phyloP scores from a whole-genome alignment of 2,329 filamentous ascomycete species.

The Lachnellula hyalina region DNA sequence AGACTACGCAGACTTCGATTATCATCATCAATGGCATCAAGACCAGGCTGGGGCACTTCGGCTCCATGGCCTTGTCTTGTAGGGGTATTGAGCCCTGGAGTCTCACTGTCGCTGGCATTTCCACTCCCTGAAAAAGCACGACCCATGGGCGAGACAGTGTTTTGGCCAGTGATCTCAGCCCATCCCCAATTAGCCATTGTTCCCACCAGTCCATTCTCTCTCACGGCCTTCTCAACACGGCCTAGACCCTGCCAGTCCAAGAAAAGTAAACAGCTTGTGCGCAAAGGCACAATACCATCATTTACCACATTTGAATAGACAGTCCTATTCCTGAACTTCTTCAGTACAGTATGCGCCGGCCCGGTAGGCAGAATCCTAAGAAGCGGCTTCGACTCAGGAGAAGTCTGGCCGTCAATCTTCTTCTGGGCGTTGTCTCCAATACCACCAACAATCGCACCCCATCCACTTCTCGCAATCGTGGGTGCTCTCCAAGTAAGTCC shows the following conservation, averaged over 20 bases:
- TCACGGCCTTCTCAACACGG: slow-evolving; percentile 86
- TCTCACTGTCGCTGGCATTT: slow-evolving; percentile 21
- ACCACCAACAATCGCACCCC: slow-evolving; percentile 81
- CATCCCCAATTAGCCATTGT: slow-evolving; percentile 92
- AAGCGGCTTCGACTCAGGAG: slow-evolving; percentile 82
- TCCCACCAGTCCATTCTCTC: slow-evolving; percentile 87
- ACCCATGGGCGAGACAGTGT: slow-evolving; percentile 31
- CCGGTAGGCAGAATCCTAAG: slow-evolving; percentile 86
- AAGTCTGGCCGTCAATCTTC: slow-evolving; percentile 51
- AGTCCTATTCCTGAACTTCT: slow-evolving; percentile 84
- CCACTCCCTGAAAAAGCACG: slow-evolving; percentile 18
- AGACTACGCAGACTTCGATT: slow-evolving; percentile 49
- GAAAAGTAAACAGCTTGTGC: slow-evolving; percentile 94
- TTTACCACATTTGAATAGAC: slow-evolving; percentile 97
- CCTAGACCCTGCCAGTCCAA: slow-evolving; percentile 93
- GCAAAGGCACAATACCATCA: slow-evolving; percentile 89
- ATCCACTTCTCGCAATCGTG: slow-evolving; percentile 76
- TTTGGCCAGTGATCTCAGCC: slow-evolving; percentile 81
- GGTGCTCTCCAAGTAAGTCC: slow-evolving; percentile 92
- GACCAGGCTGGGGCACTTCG: slow-evolving; percentile 66
- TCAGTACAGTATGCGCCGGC: slow-evolving; percentile 79
- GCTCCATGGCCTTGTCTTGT: slow-evolving; percentile 36
- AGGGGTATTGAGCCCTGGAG: slow-evolving; percentile 35
- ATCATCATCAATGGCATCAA: slow-evolving; percentile 63
- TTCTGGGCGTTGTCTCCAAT: slow-evolving; percentile 64